A percentile compares a stretch with the other conserved stretches of the same genome.
These are phyloP conservation scores for Pyricularia sp. DNA, from an alignment of 2,329 filamentous ascomycete species.

Conservation along the genomic window DNA sequence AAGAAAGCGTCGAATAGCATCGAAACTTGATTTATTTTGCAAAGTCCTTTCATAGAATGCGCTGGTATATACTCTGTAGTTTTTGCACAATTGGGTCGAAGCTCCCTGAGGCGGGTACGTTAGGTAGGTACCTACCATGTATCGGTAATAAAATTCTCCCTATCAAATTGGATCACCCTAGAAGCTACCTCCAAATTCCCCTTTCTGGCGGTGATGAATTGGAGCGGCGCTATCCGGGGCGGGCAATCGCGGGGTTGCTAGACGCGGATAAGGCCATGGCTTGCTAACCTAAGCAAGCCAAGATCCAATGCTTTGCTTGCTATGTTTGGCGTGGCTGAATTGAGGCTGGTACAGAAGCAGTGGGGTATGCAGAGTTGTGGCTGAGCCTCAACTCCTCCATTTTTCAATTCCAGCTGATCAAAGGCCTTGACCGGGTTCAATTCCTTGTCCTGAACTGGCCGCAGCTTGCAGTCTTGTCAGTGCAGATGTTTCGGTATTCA, in stretches of 20 bases:
- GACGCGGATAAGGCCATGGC: not conserved
- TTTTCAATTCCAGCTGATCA: not conserved
- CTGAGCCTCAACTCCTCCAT: not conserved
- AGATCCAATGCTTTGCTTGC: not conserved
- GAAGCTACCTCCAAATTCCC: not conserved
- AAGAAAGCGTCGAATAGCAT: not conserved
- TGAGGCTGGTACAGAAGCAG: not conserved
- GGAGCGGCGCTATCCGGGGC: too few relatives aligned
- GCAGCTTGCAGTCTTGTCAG: not conserved
- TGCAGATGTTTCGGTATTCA: not conserved
- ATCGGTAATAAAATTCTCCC: not conserved
- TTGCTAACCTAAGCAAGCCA: not conserved
- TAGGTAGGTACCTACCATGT: not conserved
- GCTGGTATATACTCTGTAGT: not conserved
- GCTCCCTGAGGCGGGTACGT: too few relatives aligned
- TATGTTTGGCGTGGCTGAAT: not conserved
- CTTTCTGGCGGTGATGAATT: too few relatives aligned
- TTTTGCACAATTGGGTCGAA: too few relatives aligned
- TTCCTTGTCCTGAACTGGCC: not conserved
- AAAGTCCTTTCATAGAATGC: not conserved
- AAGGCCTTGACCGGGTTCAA: not conserved
- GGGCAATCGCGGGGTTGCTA: not conserved
- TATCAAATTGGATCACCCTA: not conserved
- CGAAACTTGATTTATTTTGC: not conserved
- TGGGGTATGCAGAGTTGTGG: not conserved